These are phyloP conservation scores for Saururus chinensis DNA, from an alignment of 164 flowering plant species.

Conservation along the genomic window DNA sequence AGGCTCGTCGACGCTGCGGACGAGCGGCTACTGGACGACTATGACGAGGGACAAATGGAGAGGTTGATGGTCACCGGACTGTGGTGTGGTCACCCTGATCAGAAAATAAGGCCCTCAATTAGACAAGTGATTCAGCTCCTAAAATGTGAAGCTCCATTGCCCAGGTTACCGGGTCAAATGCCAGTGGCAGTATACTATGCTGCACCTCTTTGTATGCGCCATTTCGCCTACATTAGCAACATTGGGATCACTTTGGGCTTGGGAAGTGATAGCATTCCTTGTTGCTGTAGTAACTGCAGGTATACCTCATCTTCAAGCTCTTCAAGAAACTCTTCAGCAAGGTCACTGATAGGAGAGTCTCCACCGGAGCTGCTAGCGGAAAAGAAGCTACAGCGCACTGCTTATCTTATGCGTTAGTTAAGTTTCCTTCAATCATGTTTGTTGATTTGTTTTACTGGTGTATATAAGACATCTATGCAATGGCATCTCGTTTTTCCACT, in stretches of 20 bases:
- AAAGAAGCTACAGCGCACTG: too few relatives aligned
- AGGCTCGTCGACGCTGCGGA: conserved; percentile 30
- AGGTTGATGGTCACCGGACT: conserved; percentile 34
- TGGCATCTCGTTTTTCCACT: too few relatives aligned
- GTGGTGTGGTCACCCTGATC: conserved; percentile 48
- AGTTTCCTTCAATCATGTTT: too few relatives aligned
- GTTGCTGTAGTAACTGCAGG: conserved; percentile 5
- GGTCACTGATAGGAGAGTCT: background rate
- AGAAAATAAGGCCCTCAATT: conserved; percentile 28
- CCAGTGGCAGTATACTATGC: conserved; percentile 26
- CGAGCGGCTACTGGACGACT: conserved; percentile 12
- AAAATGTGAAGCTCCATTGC: conserved; percentile 32
- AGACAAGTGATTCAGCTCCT: conserved; percentile 32
- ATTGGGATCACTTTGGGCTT: background rate
- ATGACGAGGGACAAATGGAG: conserved; percentile 25
- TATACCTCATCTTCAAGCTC: conserved; percentile 5
- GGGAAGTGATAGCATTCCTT: background rate
- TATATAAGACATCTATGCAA: too few relatives aligned
- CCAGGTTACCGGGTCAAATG: conserved; percentile 27
- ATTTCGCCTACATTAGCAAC: conserved; percentile 2
- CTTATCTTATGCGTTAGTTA: too few relatives aligned
- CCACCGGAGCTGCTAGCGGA: too few relatives aligned
- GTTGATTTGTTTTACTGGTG: too few relatives aligned
- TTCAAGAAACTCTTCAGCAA: conserved; percentile 6
- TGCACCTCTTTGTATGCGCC: conserved; percentile 6